Percentiles rank a stretch among this genome's conserved stretches.
Evolutionary conservation across 1,284 basidiomycete species (phyloP).

Genomic region (Malassezia dermatis): DNA sequence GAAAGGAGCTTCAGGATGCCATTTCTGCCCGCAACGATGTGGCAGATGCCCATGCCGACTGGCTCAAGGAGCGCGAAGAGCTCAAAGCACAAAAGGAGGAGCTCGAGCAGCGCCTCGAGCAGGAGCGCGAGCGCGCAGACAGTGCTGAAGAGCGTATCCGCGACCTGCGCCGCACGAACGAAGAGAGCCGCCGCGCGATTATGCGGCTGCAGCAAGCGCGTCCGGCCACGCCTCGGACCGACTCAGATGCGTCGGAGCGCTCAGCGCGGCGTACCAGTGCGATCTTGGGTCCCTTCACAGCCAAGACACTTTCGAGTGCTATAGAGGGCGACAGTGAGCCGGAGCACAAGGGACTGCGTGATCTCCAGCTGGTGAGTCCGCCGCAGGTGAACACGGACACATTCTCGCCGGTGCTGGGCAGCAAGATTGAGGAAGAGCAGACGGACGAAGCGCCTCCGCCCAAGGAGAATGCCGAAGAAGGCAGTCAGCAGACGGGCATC

Average conservation of each 20-base stretch:
- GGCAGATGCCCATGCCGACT: constrained; percentile 27
- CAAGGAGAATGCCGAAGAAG: neutral
- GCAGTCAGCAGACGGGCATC: neutral
- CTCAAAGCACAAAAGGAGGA: constrained; percentile 19
- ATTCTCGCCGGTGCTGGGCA: constrained; percentile 2
- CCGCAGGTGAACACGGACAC: neutral
- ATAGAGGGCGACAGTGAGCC: constrained; percentile 6
- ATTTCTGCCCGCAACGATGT: constrained; percentile 28
- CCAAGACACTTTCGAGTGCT: neutral
- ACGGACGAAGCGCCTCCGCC: neutral
- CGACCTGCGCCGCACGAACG: constrained; percentile 35
- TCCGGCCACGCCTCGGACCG: constrained; percentile 25
- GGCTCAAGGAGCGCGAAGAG: constrained; percentile 34
- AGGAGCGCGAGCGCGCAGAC: constrained; percentile 22
- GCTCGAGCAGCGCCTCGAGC: constrained; percentile 21
- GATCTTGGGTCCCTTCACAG: constrained; percentile 18
- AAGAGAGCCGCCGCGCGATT: constrained; percentile 38
- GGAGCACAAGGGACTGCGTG: constrained; percentile 8
- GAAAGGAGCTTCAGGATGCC: constrained; percentile 24
- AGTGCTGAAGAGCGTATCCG: constrained; percentile 36
- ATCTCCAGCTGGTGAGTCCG: constrained; percentile 4
- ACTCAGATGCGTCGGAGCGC: constrained; percentile 26
- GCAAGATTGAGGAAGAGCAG: neutral
- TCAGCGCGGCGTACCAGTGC: constrained; percentile 27
- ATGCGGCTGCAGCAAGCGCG: constrained; percentile 38